Conservation (phyloP, 1,284 basidiomycete species). For the Vanrija pseudolonga region DNA sequence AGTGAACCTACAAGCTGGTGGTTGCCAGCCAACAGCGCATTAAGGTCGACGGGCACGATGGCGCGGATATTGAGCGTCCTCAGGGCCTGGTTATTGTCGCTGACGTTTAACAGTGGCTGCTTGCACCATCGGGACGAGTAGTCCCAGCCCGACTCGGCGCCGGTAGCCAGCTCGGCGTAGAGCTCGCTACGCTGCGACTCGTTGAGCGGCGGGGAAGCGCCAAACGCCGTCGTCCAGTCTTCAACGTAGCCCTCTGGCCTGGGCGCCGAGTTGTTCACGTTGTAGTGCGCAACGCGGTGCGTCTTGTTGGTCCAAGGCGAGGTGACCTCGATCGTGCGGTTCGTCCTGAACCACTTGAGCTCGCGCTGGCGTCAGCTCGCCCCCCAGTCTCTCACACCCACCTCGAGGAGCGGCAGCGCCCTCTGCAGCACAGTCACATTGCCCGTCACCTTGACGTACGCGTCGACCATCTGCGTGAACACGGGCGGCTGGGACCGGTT, state of each 20-base stretch:
- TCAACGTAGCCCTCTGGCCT: conserved; percentile 66
- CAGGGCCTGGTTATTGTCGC: conserved; percentile 56
- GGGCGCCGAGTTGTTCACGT: conserved; percentile 74
- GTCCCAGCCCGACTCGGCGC: conserved; percentile 69
- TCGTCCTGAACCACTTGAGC: conserved; percentile 72
- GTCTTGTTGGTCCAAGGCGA: conserved; percentile 66
- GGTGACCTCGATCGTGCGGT: conserved; percentile 68
- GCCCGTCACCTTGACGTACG: conserved; percentile 60
- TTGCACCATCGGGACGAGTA: conserved; percentile 54
- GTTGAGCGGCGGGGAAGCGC: conserved; percentile 60
- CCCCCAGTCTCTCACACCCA: conserved; percentile 22
- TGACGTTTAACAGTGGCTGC: conserved; percentile 52
- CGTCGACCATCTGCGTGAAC: conserved; percentile 72
- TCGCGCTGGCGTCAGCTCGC: conserved; percentile 50
- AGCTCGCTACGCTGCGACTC: conserved; percentile 61
- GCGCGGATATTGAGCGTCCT: conserved; percentile 67
- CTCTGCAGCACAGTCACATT: conserved; percentile 63
- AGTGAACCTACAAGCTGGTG: conserved; percentile 57
- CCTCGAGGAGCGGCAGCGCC: conserved; percentile 62
- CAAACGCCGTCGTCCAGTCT: conserved; percentile 74
- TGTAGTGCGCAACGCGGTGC: conserved; percentile 66
- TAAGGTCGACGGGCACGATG: conserved; percentile 72
- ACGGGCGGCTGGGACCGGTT: conserved; percentile 86
- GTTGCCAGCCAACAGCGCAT: conserved; percentile 65
- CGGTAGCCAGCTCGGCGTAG: conserved; percentile 84